phyloP scores from a whole-genome alignment of 441 rosid species.

The Adansonia gregorii region DNA sequence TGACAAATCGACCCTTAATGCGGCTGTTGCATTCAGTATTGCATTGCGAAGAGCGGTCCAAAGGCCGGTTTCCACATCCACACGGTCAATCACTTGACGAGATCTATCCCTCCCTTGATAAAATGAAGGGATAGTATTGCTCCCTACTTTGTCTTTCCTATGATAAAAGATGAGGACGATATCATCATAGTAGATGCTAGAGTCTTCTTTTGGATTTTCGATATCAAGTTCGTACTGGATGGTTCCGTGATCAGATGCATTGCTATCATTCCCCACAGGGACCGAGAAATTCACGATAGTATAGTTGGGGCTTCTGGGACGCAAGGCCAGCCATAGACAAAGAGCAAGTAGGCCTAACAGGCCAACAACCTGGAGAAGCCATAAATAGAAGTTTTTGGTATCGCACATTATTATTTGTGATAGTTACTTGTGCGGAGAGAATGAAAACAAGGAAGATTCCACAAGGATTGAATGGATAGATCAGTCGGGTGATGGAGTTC shows the following conservation, averaged over 20 bases:
- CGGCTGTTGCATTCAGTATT: slow-evolving; percentile 32
- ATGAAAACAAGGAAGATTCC: background rate
- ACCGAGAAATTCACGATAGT: slow-evolving; percentile 35
- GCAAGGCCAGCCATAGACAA: slow-evolving; percentile 41
- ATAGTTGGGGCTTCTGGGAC: slow-evolving; percentile 40
- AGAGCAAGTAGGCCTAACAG: slow-evolving; percentile 42
- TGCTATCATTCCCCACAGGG: slow-evolving; percentile 23
- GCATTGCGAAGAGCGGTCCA: slow-evolving; percentile 30
- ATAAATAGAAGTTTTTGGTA: slow-evolving; percentile 27
- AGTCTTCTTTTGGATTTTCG: slow-evolving; percentile 44
- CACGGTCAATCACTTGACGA: background rate
- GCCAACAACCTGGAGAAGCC: slow-evolving; percentile 40
- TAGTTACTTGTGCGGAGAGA: background rate
- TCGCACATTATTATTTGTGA: slow-evolving; percentile 29
- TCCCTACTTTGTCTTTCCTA: slow-evolving; percentile 36
- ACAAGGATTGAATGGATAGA: background rate
- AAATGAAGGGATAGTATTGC: slow-evolving; percentile 29
- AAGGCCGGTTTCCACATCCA: slow-evolving; percentile 6
- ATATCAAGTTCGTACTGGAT: slow-evolving; percentile 35
- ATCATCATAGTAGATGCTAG: slow-evolving; percentile 43
- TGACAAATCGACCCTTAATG: slow-evolving; percentile 36
- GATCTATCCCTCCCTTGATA: slow-evolving; percentile 35
- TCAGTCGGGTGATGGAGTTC: background rate
- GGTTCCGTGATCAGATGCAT: slow-evolving; percentile 8
- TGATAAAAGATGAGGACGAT: slow-evolving; percentile 33